Conservation (phyloP, 768 basidiomycete species). For the Trametes cubensis region DNA sequence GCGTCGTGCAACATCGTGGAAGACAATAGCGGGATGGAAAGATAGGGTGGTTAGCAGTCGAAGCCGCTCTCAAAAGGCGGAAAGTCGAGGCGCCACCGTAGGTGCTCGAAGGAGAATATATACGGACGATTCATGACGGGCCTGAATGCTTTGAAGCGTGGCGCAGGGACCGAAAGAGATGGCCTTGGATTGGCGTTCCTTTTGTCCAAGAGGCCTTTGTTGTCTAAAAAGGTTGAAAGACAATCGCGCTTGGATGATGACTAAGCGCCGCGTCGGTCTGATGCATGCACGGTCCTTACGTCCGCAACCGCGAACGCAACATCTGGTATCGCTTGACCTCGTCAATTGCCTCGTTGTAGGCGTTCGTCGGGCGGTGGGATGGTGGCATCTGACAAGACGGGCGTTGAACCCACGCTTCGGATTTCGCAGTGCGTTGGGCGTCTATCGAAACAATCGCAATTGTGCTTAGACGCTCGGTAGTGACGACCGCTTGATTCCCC, state of each 20-base stretch:
- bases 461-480: slow-evolving; percentile 4
- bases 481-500: background rate
- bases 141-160: slow-evolving; percentile 7
- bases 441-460: slow-evolving; percentile 1
- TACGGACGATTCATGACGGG: slow-evolving; percentile 13
- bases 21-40: slow-evolving; percentile 51
- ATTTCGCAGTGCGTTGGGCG: background rate
- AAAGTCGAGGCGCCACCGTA: background rate
- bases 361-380: slow-evolving; percentile 1
- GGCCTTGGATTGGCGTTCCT: slow-evolving; percentile 25
- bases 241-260: slow-evolving; percentile 19
- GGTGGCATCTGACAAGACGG: background rate
- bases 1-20: slow-evolving; percentile 5
- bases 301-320: background rate
- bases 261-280: slow-evolving; percentile 15
- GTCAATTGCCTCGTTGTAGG: background rate
- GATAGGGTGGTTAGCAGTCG: background rate
- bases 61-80: slow-evolving; percentile 16
- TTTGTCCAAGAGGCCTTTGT: slow-evolving; percentile 28
- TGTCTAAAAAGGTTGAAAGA: slow-evolving; percentile 24
- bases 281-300: slow-evolving; percentile 11
- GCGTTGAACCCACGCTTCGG: background rate
- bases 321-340: background rate
- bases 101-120: slow-evolving; percentile 12
- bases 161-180: slow-evolving; percentile 18